These are phyloP conservation scores for Sicyos baderoa DNA, from an alignment of 306 rosid genomes.

Conservation along the genomic window DNA sequence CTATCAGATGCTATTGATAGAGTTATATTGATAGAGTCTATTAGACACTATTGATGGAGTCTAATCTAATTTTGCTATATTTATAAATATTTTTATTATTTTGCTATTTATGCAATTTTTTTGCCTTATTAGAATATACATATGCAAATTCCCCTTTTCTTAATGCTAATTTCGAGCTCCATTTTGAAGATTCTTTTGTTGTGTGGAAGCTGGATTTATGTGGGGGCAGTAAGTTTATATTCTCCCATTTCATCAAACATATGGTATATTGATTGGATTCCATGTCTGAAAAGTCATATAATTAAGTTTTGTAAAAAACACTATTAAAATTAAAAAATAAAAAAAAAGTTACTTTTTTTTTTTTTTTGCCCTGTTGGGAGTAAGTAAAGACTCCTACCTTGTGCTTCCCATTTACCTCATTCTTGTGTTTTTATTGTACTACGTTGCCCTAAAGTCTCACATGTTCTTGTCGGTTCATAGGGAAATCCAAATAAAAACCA, in stretches of 20 bases:
- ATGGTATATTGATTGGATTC: constrained; percentile 9
- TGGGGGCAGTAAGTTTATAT: constrained; percentile 12
- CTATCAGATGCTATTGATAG: too few relatives aligned
- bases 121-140: too few relatives aligned
- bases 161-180: neutral
- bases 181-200: constrained; percentile 1
- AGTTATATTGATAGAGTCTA: too few relatives aligned
- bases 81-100: too few relatives aligned
- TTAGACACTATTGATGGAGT: too few relatives aligned
- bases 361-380: neutral
- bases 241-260: constrained; percentile 13
- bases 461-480: constrained; percentile 20
- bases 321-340: too few relatives aligned
- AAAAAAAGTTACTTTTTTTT: neutral
- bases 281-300: constrained; percentile 11
- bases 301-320: neutral
- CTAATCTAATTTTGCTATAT: too few relatives aligned
- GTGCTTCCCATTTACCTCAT: constrained; percentile 16
- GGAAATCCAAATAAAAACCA: neutral
- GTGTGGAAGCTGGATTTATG: constrained; percentile 6
- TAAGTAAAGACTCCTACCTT: constrained; percentile 1
- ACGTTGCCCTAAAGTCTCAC: constrained; percentile 15
- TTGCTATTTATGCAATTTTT: too few relatives aligned
- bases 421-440: neutral
- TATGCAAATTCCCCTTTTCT: neutral